Evolutionary conservation across 83 land plant genomes (phyloP).

Genomic region (Thuja plicata): DNA sequence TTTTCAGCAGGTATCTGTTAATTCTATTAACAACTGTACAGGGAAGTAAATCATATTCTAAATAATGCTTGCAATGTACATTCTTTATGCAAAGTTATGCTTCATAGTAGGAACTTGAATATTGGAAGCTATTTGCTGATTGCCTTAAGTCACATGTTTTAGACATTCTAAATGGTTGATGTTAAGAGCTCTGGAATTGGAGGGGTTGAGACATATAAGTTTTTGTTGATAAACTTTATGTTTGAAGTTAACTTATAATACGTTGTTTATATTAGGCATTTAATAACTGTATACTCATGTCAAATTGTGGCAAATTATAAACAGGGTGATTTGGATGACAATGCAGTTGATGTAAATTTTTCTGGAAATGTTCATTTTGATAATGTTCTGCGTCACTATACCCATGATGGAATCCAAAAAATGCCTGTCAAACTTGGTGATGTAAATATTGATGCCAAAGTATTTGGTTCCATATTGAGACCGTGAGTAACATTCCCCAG

Average conservation of each 20-base stretch:
- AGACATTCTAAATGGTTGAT: background rate
- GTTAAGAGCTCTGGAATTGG: background rate
- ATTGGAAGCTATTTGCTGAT: background rate
- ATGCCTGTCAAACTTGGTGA: conserved; percentile 70
- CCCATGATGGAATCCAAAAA: conserved; percentile 48
- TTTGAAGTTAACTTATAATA: background rate
- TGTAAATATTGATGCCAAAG: conserved; percentile 82
- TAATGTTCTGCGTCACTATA: conserved; percentile 60
- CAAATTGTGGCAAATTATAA: conserved; percentile 3
- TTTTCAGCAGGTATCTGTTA: background rate
- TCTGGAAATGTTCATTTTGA: conserved; percentile 85
- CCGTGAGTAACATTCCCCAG: conserved; percentile 65
- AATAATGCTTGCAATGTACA: background rate
- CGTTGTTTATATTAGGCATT: background rate
- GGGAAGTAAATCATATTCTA: background rate
- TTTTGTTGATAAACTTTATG: background rate
- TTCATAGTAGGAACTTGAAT: background rate
- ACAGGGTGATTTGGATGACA: conserved; percentile 91
- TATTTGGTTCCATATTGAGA: conserved; percentile 83
- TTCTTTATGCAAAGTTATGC: background rate
- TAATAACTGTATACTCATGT: background rate
- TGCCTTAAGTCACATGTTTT: background rate
- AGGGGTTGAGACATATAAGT: background rate
- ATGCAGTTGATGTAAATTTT: conserved; percentile 87
- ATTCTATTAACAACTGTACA: background rate